These are phyloP conservation scores for Alisma plantagoaquatica DNA, from an alignment of 106 monocot species.

Conservation along the genomic window DNA sequence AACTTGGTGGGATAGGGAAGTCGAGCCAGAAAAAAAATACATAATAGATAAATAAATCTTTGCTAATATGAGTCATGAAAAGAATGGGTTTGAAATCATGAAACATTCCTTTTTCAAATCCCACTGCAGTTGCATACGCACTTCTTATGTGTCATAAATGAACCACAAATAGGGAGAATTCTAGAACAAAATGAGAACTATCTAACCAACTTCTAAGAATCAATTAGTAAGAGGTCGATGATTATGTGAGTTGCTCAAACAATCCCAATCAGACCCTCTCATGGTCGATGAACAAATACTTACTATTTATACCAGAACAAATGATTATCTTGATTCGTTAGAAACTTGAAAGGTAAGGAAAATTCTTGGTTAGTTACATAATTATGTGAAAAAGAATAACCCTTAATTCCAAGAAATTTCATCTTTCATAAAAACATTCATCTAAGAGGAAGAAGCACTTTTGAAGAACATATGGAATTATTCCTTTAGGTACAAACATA, in stretches of 20 bases:
- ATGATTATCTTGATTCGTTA: not conserved
- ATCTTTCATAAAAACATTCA: not conserved
- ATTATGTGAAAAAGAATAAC: not conserved
- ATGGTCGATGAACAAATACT: not conserved
- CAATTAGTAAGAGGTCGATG: not conserved
- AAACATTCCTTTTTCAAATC: not conserved
- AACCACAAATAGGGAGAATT: not conserved
- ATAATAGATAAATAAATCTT: too few species aligned
- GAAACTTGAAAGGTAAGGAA: not conserved
- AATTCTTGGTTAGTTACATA: not conserved
- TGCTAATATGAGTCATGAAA: too few species aligned
- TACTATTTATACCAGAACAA: not conserved
- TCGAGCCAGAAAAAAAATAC: not conserved
- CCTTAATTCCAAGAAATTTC: not conserved
- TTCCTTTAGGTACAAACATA: not conserved
- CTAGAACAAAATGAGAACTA: too few species aligned
- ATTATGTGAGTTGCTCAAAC: not conserved
- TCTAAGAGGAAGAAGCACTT: not conserved
- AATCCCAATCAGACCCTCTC: not conserved
- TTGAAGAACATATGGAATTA: not conserved
- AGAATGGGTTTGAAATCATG: too few species aligned
- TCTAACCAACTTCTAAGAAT: too few species aligned
- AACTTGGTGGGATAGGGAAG: not conserved
- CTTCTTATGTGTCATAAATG: not conserved
- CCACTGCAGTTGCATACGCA: not conserved